Evolutionary conservation across 345 rosid species (phyloP), one percentile per base, ranked within the genome.

Genomic region (Gossypium sturtianum): DNA sequence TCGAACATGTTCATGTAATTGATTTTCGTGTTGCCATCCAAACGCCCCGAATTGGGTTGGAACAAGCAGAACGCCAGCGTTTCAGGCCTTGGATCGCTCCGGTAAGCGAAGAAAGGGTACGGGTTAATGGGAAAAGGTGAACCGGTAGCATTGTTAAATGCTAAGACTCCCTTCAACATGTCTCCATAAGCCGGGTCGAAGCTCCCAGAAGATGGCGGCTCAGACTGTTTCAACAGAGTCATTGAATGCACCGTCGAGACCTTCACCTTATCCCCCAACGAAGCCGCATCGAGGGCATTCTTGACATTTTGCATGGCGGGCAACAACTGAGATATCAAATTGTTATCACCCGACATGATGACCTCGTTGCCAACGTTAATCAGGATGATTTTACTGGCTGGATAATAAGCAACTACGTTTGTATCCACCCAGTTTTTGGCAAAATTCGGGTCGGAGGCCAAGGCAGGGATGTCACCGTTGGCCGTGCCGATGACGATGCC

Each of bases 1-100:
- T 95, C 97, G 75, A 95, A 95, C 98, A 95, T 95, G 84, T 95
- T 95, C 87, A 83, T 93, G 83, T 93, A 95, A 65, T 84, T 95
- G 75, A 93, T 88, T 57, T 84, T 87, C 43, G 86, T 95, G 74
- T 83, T 86, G 1, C 86, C 59, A 48, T 95, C 98, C 0, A 83
- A 45, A 23, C 96, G 87, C 27, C 99, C 98, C 0, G 92, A 80
- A 58, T 95, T 93, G 0, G 89, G 84, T 76, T 95, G 97, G 80
- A 95, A 93, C 76, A 93, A 79, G 76, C 97, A 93, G 75, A 84
- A 95, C 0, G 94, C 89, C 65, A 89, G 79, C 3, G 97, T 91
- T 45, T 93, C 93, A 0, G 98, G 89, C 74, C 96, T 89, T 3
- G 89, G 84, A 74, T 95, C 99, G 25, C 79, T 80, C 74, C 78